These are phyloP conservation scores for Vicia faba DNA, from an alignment of 306 rosid genomes.

Conservation along the genomic window DNA sequence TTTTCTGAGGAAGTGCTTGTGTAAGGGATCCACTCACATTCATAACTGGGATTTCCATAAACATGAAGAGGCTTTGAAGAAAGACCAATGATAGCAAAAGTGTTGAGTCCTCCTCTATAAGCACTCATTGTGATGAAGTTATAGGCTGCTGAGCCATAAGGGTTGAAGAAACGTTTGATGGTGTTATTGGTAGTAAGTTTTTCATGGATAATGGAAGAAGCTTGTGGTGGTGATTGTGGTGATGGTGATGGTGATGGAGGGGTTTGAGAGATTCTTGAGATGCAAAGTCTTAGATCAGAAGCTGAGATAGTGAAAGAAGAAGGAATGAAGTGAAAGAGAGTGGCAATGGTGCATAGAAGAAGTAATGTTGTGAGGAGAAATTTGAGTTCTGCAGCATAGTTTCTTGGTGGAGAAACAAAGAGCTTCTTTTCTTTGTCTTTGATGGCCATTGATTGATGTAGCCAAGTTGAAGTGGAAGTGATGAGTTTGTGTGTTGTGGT, in stretches of 20 bases:
- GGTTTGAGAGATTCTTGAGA: conserved; percentile 46
- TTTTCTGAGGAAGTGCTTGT: conserved; percentile 5
- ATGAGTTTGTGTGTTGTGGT: conserved; percentile 1
- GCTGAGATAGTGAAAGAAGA: conserved; percentile 76
- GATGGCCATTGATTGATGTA: conserved; percentile 30
- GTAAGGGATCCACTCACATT: conserved; percentile 60
- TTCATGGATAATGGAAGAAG: conserved; percentile 34
- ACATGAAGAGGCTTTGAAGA: conserved; percentile 87
- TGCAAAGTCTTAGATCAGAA: conserved; percentile 75
- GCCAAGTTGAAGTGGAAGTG: background rate
- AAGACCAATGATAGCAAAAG: conserved; percentile 70
- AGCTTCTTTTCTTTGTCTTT: conserved; percentile 64
- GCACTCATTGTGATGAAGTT: conserved; percentile 77
- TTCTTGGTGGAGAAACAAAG: conserved; percentile 38
- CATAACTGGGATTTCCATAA: conserved; percentile 58
- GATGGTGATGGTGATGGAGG: conserved; percentile 4
- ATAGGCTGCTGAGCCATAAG: conserved; percentile 75
- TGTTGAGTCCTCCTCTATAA: conserved; percentile 82
- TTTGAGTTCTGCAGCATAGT: conserved; percentile 66
- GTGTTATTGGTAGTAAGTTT: conserved; percentile 41
- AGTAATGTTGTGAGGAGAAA: conserved; percentile 58
- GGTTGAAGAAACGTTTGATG: conserved; percentile 58
- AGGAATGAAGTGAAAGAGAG: conserved; percentile 78
- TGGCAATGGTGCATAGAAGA: conserved; percentile 63
- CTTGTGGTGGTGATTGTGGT: conserved; percentile 25